Conservation (phyloP, 768 basidiomycete species). For the Pisolithus orientalis region DNA sequence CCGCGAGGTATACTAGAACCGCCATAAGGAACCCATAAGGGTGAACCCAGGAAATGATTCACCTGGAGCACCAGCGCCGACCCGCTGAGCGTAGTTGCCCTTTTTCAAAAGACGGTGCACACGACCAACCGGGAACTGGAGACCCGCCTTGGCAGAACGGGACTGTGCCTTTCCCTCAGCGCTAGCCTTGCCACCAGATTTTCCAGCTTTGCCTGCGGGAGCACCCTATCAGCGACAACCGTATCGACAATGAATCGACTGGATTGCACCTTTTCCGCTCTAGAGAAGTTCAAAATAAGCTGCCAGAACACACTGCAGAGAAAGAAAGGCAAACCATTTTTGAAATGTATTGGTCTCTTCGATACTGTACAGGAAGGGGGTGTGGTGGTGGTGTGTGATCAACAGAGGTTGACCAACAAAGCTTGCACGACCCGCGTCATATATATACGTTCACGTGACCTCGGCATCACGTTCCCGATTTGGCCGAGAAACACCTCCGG, state of each 20-base stretch:
- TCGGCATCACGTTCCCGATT: constrained; percentile 12
- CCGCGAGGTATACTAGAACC: constrained; percentile 73
- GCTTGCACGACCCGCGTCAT: constrained; percentile 22
- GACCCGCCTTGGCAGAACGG: constrained; percentile 67
- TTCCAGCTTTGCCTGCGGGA: constrained; percentile 33
- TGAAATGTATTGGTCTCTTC: constrained; percentile 11
- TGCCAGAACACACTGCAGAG: neutral
- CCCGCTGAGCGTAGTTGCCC: constrained; percentile 84
- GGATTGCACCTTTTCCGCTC: constrained; percentile 28
- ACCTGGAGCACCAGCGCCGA: constrained; percentile 88
- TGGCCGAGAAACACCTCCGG: constrained; percentile 5
- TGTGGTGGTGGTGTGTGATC: constrained; percentile 24
- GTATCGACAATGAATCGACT: neutral
- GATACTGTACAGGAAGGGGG: constrained; percentile 5
- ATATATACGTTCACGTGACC: constrained; percentile 31
- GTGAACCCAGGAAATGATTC: constrained; percentile 8
- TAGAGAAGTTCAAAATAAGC: constrained; percentile 7
- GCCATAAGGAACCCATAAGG: neutral
- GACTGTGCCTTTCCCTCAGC: constrained; percentile 54
- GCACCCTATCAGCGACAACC: neutral
- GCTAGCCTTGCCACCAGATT: constrained; percentile 46
- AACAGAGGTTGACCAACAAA: constrained; percentile 30
- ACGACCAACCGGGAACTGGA: constrained; percentile 89
- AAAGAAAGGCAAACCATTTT: constrained; percentile 20
- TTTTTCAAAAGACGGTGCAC: constrained; percentile 83